phyloP scores from a whole-genome alignment of 805 yeast species.

The Teunomyces barrocoloradensis region DNA sequence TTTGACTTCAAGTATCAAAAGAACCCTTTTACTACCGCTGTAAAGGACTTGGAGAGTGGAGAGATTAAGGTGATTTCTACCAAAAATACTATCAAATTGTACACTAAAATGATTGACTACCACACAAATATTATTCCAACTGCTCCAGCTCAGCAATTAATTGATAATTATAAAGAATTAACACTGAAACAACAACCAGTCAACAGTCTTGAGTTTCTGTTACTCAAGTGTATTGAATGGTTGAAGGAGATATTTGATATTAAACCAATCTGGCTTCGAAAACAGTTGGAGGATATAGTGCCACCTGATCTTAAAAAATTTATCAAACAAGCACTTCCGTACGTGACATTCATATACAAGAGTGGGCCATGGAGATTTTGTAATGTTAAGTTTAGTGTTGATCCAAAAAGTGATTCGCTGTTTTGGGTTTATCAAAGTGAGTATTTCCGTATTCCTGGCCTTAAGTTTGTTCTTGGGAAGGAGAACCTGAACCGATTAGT shows the following conservation, averaged over 20 bases:
- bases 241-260: slow-evolving; percentile 52
- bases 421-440: slow-evolving; percentile 79
- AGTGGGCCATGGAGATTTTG: slow-evolving; percentile 96
- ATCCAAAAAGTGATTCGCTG: slow-evolving; percentile 58
- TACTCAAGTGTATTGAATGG: slow-evolving; percentile 45
- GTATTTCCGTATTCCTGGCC: slow-evolving; percentile 59
- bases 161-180: slow-evolving; percentile 31
- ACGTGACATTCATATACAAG: slow-evolving; percentile 74
- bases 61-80: slow-evolving; percentile 49
- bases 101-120: slow-evolving; percentile 54
- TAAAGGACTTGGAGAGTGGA: slow-evolving; percentile 55
- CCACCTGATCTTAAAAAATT: slow-evolving; percentile 45
- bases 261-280: slow-evolving; percentile 84
- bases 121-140: slow-evolving; percentile 44
- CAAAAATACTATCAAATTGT: slow-evolving; percentile 47
- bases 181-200: slow-evolving; percentile 30
- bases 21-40: slow-evolving; percentile 55
- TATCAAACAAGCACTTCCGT: slow-evolving; percentile 77
- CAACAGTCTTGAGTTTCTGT: slow-evolving; percentile 25
- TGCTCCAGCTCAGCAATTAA: slow-evolving; percentile 49
- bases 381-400: slow-evolving; percentile 72
- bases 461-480: slow-evolving; percentile 13
- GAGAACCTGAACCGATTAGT: slow-evolving; percentile 14
- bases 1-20: slow-evolving; percentile 74
- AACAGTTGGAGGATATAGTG: slow-evolving; percentile 59